Base-by-base conservation (phyloP, 1,284 basidiomycete species). In the Malassezia cuniculi region DNA sequence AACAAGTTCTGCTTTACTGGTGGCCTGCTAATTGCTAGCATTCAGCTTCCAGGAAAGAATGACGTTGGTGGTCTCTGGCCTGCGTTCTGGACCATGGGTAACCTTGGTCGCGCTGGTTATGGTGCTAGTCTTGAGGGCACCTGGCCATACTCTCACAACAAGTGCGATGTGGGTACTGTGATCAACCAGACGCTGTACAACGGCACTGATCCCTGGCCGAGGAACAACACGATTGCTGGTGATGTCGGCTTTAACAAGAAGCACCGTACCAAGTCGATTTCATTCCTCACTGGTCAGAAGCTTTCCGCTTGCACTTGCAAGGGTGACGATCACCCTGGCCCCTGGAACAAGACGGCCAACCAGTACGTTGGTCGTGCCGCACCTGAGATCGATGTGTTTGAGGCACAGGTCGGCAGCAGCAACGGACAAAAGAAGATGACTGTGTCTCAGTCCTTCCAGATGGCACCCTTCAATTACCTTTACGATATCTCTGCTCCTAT, bases 361-460 rank as follows among this genome's bases (percentile, higher is more conserved):
- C n/a, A 78, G 2, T 82, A 74, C 55, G 76, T 80, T 2, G 85
- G 77, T 15, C 47, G 78, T 18, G 69, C 72, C 20, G 74, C 73
- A 0, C 78, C 78, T 11, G 78, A 81, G 58, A 78, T 80, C 51
- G 78, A 81, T 57, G 66, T 79, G 40, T 66, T 80, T 52, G 78
- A 80, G 61, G 75, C 75, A 1, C 75, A 77, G 60, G 54, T 57
- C 9, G 28, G 29, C 15, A 31, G 25, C 14, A 39, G 41, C 8
- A 41, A 39, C 15, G 52, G 65, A n/a, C 46, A 43, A 25, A n/a
- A n/a, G n/a, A n/a, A n/a, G 26, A n/a, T n/a, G n/a, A 79, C 79
- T 53, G 80, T 78, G 2, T 85, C 82, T 3, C 84, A 86, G 68
- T 81, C 78, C 47, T 74, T 74, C 52, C 83, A 86, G 68, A 68